phyloP scores from a whole-genome alignment of 768 basidiomycete genomes.

The Sarcodon aspratus region DNA sequence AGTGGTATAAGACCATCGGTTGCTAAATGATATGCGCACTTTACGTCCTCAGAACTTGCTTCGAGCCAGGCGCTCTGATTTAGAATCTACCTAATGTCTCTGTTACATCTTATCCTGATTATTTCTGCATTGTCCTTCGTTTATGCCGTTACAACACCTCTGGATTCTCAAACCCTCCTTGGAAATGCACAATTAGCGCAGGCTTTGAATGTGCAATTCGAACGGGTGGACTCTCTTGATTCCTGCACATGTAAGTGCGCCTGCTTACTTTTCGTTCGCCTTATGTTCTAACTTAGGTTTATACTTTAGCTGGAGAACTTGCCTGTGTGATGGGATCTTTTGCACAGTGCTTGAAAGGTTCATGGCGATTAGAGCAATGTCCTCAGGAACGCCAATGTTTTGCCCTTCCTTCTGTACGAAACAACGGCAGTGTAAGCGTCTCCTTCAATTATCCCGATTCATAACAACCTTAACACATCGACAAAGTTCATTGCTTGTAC shows the following conservation, averaged over 20 bases:
- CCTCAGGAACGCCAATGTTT: constrained; percentile 30
- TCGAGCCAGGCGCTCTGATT: constrained; percentile 2
- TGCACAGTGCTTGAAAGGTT: constrained; percentile 28
- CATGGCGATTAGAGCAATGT: constrained; percentile 30
- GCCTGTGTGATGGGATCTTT: constrained; percentile 32
- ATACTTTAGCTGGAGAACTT: constrained; percentile 23
- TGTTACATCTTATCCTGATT: background rate
- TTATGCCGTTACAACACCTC: constrained; percentile 17
- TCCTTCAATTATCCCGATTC: background rate
- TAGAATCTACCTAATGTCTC: constrained; percentile 5
- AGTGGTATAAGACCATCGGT: too few species aligned
- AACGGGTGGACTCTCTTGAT: constrained; percentile 25
- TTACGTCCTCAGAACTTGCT: background rate
- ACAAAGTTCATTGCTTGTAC: constrained; percentile 39
- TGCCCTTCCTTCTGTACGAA: constrained; percentile 33
- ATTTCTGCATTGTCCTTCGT: constrained; percentile 1
- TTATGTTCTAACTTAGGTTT: background rate
- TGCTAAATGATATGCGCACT: too few species aligned
- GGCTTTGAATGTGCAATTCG: constrained; percentile 35
- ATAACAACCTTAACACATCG: background rate
- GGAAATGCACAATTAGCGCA: constrained; percentile 41
- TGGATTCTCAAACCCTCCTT: constrained; percentile 30
- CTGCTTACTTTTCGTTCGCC: constrained; percentile 2
- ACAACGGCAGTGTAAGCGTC: constrained; percentile 33
- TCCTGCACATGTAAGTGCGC: constrained; percentile 29